Conservation (phyloP, 192 early-diverging fungal genomes). For the Anaeromyces robustus region DNA sequence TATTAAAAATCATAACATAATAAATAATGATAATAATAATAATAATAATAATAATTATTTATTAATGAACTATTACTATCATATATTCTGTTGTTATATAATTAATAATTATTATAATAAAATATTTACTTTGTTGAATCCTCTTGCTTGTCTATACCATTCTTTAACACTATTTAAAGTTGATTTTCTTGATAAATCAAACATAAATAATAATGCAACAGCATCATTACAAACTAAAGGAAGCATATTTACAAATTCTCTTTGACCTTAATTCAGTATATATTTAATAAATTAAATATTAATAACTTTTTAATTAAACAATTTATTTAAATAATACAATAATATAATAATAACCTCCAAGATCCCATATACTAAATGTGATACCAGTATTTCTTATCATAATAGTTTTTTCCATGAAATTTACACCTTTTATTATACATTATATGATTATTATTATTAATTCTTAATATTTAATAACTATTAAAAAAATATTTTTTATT, state of each 20-base stretch:
- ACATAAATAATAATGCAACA: slow-evolving; percentile 87
- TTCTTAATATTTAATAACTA: neutral
- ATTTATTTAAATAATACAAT: neutral
- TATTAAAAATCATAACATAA: no score
- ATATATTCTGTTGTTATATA: neutral
- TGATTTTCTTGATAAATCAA: slow-evolving; percentile 80
- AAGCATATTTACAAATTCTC: slow-evolving; percentile 94
- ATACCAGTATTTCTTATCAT: slow-evolving; percentile 76
- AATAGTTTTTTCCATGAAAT: slow-evolving; percentile 95
- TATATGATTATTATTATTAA: neutral
- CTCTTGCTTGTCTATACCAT: slow-evolving; percentile 90
- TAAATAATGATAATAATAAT: no score
- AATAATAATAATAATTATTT: no score
- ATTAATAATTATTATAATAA: neutral
- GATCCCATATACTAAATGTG: slow-evolving; percentile 95
- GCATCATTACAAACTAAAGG: slow-evolving; percentile 95
- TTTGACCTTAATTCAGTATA: slow-evolving; percentile 38
- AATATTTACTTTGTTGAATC: slow-evolving; percentile 69
- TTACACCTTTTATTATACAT: slow-evolving; percentile 47
- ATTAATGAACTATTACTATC: neutral
- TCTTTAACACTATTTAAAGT: slow-evolving; percentile 88
- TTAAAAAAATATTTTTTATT: no score
- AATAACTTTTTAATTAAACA: neutral
- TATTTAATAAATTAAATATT: slow-evolving; percentile 1
- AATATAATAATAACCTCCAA: slow-evolving; percentile 51